A percentile compares a stretch with the other conserved stretches of the same genome.
phyloP scores from a whole-genome alignment of 441 rosid genomes.

The Kokia cookei region DNA sequence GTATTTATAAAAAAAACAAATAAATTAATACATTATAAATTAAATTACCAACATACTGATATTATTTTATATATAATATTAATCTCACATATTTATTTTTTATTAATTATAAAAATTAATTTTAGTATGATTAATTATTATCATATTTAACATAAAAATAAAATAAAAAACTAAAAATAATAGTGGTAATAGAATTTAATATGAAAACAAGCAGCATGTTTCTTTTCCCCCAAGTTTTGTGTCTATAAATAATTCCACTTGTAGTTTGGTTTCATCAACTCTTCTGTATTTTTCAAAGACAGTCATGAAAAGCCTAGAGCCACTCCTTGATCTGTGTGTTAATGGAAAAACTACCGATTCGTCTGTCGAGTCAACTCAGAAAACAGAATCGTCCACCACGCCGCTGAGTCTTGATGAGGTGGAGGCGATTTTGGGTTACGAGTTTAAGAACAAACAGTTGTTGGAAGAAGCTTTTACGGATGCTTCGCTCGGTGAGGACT shows the following conservation, averaged over 20 bases:
- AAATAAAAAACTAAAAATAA: too few relatives aligned
- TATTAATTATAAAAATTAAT: too few relatives aligned
- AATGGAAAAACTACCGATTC: neutral
- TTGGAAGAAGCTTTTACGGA: slow-evolving; percentile 55
- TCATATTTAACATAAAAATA: too few relatives aligned
- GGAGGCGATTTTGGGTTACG: slow-evolving; percentile 41
- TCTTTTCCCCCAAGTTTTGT: neutral
- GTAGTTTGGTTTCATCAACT: neutral
- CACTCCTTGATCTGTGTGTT: neutral
- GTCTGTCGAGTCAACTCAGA: neutral
- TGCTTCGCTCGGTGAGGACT: slow-evolving; percentile 10
- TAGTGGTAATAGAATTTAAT: neutral
- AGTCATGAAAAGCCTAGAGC: neutral
- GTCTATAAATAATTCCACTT: neutral
- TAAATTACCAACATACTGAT: too few relatives aligned
- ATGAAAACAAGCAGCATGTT: neutral
- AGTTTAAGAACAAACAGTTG: slow-evolving; percentile 31
- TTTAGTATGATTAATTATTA: too few relatives aligned
- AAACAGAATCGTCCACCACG: neutral
- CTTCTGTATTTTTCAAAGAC: neutral
- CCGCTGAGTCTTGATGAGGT: slow-evolving; percentile 25
- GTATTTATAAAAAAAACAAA: too few relatives aligned
- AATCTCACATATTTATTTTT: too few relatives aligned
- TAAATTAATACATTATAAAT: too few relatives aligned
- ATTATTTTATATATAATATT: too few relatives aligned